These are phyloP conservation scores for Pseudomicrostroma phylloplanum DNA, from an alignment of 1,284 basidiomycete species.

Conservation along the genomic window DNA sequence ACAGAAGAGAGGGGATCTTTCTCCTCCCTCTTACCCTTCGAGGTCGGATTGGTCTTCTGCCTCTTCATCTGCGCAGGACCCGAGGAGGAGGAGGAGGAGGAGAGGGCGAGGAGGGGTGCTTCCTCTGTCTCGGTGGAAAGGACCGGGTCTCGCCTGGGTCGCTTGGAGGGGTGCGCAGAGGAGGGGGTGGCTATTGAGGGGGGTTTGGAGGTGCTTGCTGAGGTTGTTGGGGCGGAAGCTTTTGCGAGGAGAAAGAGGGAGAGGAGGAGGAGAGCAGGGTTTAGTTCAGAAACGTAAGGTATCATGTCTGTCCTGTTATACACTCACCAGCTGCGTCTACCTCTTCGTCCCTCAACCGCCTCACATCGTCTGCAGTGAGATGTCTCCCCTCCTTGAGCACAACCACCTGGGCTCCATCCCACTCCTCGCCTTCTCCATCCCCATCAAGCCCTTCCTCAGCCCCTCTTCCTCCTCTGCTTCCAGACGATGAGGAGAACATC, in stretches of 20 bases:
- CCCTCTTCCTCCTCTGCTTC: not conserved
- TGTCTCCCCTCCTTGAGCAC: conserved; percentile 39
- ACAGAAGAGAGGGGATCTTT: not conserved
- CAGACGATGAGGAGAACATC: not conserved
- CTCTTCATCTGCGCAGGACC: not conserved
- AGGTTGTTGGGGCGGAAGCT: not conserved
- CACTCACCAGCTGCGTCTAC: not conserved
- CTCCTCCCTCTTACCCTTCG: not conserved
- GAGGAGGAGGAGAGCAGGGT: not conserved
- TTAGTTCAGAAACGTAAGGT: not conserved
- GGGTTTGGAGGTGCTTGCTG: not conserved
- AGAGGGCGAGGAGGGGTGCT: too few relatives aligned
- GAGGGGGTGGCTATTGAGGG: too few relatives aligned
- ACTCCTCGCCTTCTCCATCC: conserved; percentile 15
- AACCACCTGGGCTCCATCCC: conserved; percentile 33
- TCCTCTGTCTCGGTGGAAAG: too few relatives aligned
- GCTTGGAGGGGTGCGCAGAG: too few relatives aligned
- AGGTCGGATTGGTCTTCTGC: not conserved
- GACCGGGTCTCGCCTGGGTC: too few relatives aligned
- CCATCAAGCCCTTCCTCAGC: not conserved
- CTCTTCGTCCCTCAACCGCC: not conserved
- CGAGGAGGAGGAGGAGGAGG: too few relatives aligned
- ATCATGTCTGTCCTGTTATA: not conserved
- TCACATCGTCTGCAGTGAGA: conserved; percentile 23
- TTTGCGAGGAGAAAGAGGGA: not conserved